A percentile compares a stretch with the other conserved stretches of the same genome.
These are phyloP conservation scores for Radiomyces spectabilis DNA, from an alignment of 192 early-diverging fungal genomes.

Conservation along the genomic window DNA sequence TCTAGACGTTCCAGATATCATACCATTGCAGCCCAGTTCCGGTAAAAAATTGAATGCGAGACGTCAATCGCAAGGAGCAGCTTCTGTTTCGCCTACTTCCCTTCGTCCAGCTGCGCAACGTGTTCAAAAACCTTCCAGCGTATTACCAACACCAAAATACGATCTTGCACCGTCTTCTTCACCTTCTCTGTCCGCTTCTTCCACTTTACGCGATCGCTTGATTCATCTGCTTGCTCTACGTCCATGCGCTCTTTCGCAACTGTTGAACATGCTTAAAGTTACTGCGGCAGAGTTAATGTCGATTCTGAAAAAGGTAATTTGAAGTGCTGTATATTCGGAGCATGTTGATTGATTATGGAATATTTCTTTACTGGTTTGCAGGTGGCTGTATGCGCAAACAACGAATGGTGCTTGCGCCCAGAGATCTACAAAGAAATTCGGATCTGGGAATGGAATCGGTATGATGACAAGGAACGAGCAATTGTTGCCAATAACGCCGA, in stretches of 20 bases:
- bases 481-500: constrained; percentile 9
- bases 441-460: constrained; percentile 23
- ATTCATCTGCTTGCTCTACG: constrained; percentile 7
- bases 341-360: background rate
- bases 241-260: background rate
- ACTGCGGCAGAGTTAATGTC: background rate
- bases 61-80: too few species aligned
- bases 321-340: background rate
- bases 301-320: constrained; percentile 3
- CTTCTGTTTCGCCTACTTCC: too few species aligned
- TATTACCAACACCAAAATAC: background rate
- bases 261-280: constrained; percentile 3
- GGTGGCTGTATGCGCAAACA: background rate
- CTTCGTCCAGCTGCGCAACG: background rate
- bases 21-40: too few species aligned
- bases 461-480: constrained; percentile 10
- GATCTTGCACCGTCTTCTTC: background rate
- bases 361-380: constrained; percentile 4
- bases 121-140: background rate
- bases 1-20: background rate
- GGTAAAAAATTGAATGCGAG: background rate
- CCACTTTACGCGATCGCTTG: background rate
- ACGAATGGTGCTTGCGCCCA: constrained; percentile 15
- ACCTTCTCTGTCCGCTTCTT: background rate
- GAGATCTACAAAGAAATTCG: constrained; percentile 11